Base-by-base conservation (phyloP, 1,284 basidiomycete species). In the Ustilago tritici region DNA sequence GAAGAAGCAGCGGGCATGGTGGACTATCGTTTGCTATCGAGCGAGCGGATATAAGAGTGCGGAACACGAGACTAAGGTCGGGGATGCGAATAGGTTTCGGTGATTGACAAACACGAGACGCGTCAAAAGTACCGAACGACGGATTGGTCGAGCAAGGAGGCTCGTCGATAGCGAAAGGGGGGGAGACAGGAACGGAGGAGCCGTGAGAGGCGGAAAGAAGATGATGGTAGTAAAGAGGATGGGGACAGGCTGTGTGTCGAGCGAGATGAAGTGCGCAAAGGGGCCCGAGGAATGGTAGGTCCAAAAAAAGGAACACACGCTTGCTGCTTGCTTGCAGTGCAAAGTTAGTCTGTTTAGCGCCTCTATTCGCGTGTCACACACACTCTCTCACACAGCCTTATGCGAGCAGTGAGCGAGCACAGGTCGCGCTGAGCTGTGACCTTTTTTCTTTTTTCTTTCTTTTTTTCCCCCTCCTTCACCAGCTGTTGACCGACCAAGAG, bases 1-100 rank as follows among this genome's bases (percentile, higher is more conserved):
- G 74, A 65, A 41, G 74, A 52, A 32, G 70, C 70, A 36, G 76
- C 70, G 46, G 76, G 76, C 76, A 78, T 76, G 58, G 9, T 63
- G 68, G 19, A 23, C 9, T 15, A 41, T 41, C 31, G 34, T 38
- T 34, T n/a, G 34, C 32, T 6, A 53, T 15, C 9, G 47, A 60
- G 28, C 46, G 35, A 47, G 12, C 7, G n/a, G n/a, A 28, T 28
- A 28, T 28, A 14, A 49, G 46, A 49, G 32, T 28, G 43, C 34
- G 61, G 43, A 56, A 36, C 32, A 49, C 40, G 54, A 47, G 41
- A 38, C n/a, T 19, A 32, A 19, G 23, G 12, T 31, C 47, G 41
- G 34, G 23, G 36, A 43, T 47, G 46, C 17, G 34, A 23, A 14
- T 46, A 59, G 43, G n/a, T 46, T 19, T 46, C 43, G 43, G 43